Percentiles rank a stretch among this genome's conserved stretches.
Evolutionary conservation across 2,329 filamentous ascomycete genomes (phyloP).

Genomic region (Hypoxylon sp.): DNA sequence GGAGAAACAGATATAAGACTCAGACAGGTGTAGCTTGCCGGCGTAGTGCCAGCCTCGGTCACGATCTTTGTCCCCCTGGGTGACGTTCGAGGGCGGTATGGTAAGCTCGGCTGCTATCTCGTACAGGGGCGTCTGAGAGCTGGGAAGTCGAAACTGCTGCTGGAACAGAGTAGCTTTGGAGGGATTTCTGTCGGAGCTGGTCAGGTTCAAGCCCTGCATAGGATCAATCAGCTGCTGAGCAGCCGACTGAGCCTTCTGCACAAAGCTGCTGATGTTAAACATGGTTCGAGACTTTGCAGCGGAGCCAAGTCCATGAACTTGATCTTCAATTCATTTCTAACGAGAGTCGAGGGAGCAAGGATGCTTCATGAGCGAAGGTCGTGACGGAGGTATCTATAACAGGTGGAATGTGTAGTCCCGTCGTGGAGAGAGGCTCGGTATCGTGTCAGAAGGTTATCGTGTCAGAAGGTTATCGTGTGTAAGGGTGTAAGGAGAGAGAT

Average conservation of each 20-base stretch:
- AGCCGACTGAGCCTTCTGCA: constrained; percentile 79
- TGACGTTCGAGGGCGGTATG: constrained; percentile 78
- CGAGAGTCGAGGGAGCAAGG: constrained; percentile 24
- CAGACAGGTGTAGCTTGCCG: constrained; percentile 92
- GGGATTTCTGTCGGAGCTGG: constrained; percentile 81
- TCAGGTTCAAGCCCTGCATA: constrained; percentile 78
- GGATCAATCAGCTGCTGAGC: constrained; percentile 94
- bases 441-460: constrained; percentile 30
- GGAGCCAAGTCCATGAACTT: constrained; percentile 46
- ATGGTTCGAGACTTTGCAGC: constrained; percentile 57
- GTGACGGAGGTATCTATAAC: background rate
- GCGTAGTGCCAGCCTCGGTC: constrained; percentile 88
- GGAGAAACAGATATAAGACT: constrained; percentile 96
- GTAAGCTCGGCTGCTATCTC: constrained; percentile 98
- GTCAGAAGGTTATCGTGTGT: no score
- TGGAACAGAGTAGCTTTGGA: constrained; percentile 95
- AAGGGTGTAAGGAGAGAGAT: constrained; percentile 27
- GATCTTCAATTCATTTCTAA: constrained; percentile 50
- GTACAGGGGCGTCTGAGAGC: constrained; percentile 91
- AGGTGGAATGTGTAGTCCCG: constrained; percentile 4
- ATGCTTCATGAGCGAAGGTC: constrained; percentile 16
- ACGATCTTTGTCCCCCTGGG: constrained; percentile 77
- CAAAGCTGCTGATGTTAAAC: constrained; percentile 79
- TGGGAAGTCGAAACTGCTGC: constrained; percentile 94
- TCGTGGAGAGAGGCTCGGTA: constrained; percentile 3